phyloP scores from a whole-genome alignment of 2,329 filamentous ascomycete genomes.

The Diaporthe sp. region DNA sequence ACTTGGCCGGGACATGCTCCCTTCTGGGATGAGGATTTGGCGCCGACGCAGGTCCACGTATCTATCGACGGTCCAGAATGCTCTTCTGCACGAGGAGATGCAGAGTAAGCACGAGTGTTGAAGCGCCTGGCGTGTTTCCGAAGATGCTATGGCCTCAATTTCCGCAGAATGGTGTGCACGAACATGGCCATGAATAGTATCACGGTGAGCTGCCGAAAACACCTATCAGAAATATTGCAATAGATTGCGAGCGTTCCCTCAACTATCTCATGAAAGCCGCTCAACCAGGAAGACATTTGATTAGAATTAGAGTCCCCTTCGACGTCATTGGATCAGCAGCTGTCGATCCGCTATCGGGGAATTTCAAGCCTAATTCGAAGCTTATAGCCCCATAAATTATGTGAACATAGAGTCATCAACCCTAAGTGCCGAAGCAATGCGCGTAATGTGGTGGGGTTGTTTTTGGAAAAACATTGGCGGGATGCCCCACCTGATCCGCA shows the following conservation, averaged over 20 bases:
- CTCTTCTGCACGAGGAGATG: constrained; percentile 4
- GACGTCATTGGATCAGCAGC: background rate
- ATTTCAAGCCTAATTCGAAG: constrained; percentile 34
- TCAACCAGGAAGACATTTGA: background rate
- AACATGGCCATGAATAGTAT: background rate
- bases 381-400: constrained; percentile 12
- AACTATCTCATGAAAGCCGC: background rate
- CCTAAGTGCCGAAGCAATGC: background rate
- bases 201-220: too few species aligned
- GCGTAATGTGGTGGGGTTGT: background rate
- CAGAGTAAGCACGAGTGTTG: background rate
- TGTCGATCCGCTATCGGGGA: background rate
- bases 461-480: background rate
- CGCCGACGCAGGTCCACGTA: background rate
- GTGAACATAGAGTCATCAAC: background rate
- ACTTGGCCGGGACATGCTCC: background rate
- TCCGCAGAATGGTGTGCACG: background rate
- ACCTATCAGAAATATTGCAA: background rate
- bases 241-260: background rate
- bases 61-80: background rate
- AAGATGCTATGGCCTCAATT: background rate
- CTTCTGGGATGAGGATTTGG: background rate
- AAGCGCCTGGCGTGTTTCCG: background rate
- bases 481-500: background rate
- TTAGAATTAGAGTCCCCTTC: background rate